Base-by-base conservation (phyloP, 805 yeast genomes). In the Cyberlindnera americana region DNA sequence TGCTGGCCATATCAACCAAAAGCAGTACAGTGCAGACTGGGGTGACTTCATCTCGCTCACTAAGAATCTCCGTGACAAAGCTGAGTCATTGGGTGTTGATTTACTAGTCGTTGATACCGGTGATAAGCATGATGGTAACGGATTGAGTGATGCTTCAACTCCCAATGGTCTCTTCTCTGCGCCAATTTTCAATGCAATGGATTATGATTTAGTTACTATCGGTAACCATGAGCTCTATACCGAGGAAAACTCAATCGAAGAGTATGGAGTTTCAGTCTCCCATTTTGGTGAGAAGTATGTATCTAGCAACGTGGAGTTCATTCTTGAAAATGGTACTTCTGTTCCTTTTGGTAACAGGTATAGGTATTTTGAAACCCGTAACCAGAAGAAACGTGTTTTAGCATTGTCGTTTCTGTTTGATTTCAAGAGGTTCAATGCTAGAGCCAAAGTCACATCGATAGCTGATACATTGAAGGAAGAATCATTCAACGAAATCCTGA, bases 81-180 rank as follows among this genome's bases (percentile, higher is more conserved):
- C 86, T 0, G 66, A 62, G 18, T 43, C 32, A 0, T 58, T 67
- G 10, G 71, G 69, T 2, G 77, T 70, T 15, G 98, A 91, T 54
- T 57, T 90, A 15, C 51, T 91, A 4, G 53, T 89, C 5, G 71
- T 91, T 3, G 98, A 91, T 56, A 79, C 95, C 1, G 98, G 98
- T 5, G 98, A 91, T 61, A 79, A 87, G 46, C 95, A 87, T 52
- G 98, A 91, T 60, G 98, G 98, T 1, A 90, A 88, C 57, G 98
- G 98, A 0, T 63, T 89, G 11, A 73, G 87, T 28, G 97, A 91
- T 62, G 78, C 83, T 12, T 82, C 95, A 0, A 39, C 24, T 3
- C 86, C 91, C 2, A 83, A 82, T 55, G 98, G 96, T 0, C 52
- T 62, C 5, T 59, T 67, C 13, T 75, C 93, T 0, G 73, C 80